Conservation (phyloP, 129 eudicot genomes). For the Glebionis coronaria region DNA sequence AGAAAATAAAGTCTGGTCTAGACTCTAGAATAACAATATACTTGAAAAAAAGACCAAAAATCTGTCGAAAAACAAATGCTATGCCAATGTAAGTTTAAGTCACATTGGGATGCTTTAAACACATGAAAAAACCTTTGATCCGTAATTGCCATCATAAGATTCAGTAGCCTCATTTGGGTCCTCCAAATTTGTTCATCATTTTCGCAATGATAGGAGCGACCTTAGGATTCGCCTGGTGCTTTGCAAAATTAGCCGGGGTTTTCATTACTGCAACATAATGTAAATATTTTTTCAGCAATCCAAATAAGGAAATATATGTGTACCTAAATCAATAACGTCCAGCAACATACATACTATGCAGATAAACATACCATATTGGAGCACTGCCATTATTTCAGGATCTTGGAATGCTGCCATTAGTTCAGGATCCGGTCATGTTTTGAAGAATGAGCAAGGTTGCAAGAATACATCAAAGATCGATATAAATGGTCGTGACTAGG, state of each 20-base stretch:
- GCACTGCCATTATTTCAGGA: slow-evolving; percentile 88
- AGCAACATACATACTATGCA: background rate
- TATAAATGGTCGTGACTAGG: too few species aligned
- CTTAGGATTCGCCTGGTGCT: slow-evolving; percentile 78
- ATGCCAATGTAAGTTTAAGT: too few species aligned
- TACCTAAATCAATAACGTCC: background rate
- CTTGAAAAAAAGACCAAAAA: too few species aligned
- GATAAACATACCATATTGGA: slow-evolving; percentile 62
- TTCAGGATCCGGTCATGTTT: slow-evolving; percentile 63
- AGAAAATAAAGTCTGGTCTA: too few species aligned
- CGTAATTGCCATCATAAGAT: too few species aligned
- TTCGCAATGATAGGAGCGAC: slow-evolving; percentile 77
- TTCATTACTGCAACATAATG: too few species aligned
- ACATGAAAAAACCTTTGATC: too few species aligned
- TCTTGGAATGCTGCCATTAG: slow-evolving; percentile 72
- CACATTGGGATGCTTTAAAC: too few species aligned
- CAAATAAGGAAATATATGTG: too few species aligned
- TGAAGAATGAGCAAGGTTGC: background rate
- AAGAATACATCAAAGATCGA: background rate
- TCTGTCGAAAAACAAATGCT: too few species aligned
- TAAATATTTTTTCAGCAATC: too few species aligned
- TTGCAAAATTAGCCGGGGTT: slow-evolving; percentile 64
- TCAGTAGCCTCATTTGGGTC: slow-evolving; percentile 33
- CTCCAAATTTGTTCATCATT: slow-evolving; percentile 75
- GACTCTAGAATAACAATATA: too few species aligned